Base-by-base conservation (phyloP, 1,284 basidiomycete species). In the Polyporus tsugae region DNA sequence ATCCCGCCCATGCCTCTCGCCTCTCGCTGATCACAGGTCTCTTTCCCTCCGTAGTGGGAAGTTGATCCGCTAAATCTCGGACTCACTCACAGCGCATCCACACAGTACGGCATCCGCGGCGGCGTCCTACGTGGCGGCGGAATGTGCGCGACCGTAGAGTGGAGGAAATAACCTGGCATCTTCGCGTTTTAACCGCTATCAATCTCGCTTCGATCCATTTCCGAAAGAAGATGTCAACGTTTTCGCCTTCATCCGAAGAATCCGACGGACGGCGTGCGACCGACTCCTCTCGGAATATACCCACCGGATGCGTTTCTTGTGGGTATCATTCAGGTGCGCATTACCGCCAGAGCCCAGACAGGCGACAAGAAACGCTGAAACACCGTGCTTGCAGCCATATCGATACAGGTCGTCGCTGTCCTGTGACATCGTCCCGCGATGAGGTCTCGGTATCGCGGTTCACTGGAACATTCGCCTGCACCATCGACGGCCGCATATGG, bases 61-160 rank as follows among this genome's bases (percentile, higher is more conserved):
- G 63, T 65, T 73, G 72, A 71, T 71, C 72, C 70, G 72, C 68
- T 65, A 55, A 36, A 29, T 36, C 64, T 70, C 72, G 72, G 72
- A 70, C 49, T 41, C 13, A 29, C 62, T 58, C 63, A 53, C 71
- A 64, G 44, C 36, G 35, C 44, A 66, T 25, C 35, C 52, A 60
- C 64, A 41, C 44, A 62, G 60, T 68, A 64, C 65, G 67, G 65
- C 67, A 66, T 65, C 63, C 29, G 55, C 60, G 62, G 36, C 38
- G 46, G 33, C 33, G 22, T 52, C 53, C 19, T 49, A 36, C 25
- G 59, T 38, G 33, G 46, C 44, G 22, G 22, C 57, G 36, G 35
- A 29, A 19, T 29, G 42, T 44, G 33, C 65, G 55, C 57, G 22
- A 53, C 60, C 41, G 10, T 49, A 39, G 2, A 6, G 38, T 36